phyloP scores from a whole-genome alignment of 1,284 basidiomycete species.

The Xerocomus subilludens region DNA sequence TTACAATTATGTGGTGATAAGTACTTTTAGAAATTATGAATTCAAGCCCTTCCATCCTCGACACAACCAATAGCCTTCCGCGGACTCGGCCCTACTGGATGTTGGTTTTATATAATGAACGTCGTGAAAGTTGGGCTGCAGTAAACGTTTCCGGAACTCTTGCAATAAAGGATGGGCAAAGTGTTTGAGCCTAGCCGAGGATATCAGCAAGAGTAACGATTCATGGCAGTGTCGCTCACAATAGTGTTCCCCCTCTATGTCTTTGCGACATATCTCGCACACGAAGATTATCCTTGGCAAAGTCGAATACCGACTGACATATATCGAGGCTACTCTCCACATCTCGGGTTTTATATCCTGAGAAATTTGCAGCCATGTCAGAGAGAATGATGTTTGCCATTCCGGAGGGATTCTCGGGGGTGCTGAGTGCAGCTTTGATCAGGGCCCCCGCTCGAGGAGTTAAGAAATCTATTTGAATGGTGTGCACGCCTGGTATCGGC shows the following conservation, averaged over 20 bases:
- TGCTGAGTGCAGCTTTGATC: slow-evolving; percentile 62
- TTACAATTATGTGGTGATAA: slow-evolving; percentile 18
- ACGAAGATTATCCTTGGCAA: slow-evolving; percentile 65
- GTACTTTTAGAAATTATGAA: neutral
- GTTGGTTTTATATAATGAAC: slow-evolving; percentile 73
- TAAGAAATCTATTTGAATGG: slow-evolving; percentile 83
- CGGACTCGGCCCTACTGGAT: slow-evolving; percentile 74
- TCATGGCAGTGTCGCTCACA: slow-evolving; percentile 62
- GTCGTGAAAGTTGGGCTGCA: slow-evolving; percentile 68
- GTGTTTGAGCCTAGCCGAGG: slow-evolving; percentile 70
- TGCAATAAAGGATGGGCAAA: slow-evolving; percentile 73
- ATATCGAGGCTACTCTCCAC: slow-evolving; percentile 71
- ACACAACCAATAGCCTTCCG: slow-evolving; percentile 82
- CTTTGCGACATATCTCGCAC: slow-evolving; percentile 57
- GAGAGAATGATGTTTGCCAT: slow-evolving; percentile 78
- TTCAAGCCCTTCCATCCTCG: slow-evolving; percentile 62
- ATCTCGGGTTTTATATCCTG: slow-evolving; percentile 71
- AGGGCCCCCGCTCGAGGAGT: slow-evolving; percentile 61
- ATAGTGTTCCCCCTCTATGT: slow-evolving; percentile 66
- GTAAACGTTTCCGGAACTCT: slow-evolving; percentile 62
- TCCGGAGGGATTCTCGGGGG: slow-evolving; percentile 54
- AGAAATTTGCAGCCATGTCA: slow-evolving; percentile 80
- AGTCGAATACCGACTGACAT: slow-evolving; percentile 71
- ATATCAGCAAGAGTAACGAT: too few species aligned
- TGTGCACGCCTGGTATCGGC: slow-evolving; percentile 74